These are phyloP conservation scores for Dictyostelium brefeldianum DNA, from an alignment of 78 protist species.

Conservation along the genomic window DNA sequence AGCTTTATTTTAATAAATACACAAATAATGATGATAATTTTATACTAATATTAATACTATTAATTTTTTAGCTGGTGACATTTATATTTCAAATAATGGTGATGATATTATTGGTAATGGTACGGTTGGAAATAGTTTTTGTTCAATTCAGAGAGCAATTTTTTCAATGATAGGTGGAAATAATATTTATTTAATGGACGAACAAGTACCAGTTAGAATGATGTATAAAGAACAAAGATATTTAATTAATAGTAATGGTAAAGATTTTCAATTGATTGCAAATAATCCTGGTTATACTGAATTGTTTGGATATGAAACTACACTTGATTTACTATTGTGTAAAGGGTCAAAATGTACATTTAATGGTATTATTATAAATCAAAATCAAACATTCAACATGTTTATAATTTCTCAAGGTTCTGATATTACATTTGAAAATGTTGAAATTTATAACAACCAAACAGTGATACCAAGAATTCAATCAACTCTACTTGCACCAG, in stretches of 20 bases:
- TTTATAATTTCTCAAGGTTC: not conserved
- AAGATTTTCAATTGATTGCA: not conserved
- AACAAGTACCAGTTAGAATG: not conserved
- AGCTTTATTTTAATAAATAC: too few species aligned
- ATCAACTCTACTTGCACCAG: too few species aligned
- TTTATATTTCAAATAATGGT: slow-evolving; percentile 12
- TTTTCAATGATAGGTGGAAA: not conserved
- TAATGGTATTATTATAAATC: not conserved
- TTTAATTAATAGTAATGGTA: not conserved
- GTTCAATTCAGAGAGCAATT: slow-evolving; percentile 21
- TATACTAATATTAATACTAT: not conserved
- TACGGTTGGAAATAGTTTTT: slow-evolving; percentile 16
- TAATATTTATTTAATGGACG: not conserved
- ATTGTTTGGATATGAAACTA: not conserved
- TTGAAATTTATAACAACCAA: too few species aligned
- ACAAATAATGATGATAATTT: not conserved
- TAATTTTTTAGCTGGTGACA: slow-evolving; percentile 5
- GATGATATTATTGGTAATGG: slow-evolving; percentile 24
- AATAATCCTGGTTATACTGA: not conserved
- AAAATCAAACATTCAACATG: not conserved
- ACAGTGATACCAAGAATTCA: too few species aligned
- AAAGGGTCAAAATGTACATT: not conserved
- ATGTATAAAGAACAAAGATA: not conserved
- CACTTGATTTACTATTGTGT: not conserved
- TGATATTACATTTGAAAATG: too few species aligned